Evolutionary conservation across 2,329 filamentous ascomycete species (phyloP).

Genomic region (Paraconiothyrium sp.): DNA sequence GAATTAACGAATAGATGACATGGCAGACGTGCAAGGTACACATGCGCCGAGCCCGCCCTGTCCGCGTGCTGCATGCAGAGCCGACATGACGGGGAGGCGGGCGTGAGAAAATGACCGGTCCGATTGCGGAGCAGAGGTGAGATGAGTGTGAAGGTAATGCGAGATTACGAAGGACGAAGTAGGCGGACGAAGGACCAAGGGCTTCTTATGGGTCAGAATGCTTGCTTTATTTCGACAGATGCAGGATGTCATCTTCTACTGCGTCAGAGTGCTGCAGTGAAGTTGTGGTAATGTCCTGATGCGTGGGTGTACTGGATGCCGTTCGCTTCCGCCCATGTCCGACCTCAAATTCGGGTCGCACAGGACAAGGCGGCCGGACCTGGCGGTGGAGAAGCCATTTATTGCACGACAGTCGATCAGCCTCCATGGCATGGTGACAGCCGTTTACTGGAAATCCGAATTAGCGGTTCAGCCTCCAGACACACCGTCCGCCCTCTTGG

Average conservation of each 20-base stretch:
- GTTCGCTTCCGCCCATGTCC: conserved; percentile 9
- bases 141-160: neutral
- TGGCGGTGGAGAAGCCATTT: neutral
- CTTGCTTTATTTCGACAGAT: conserved; percentile 4
- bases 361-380: neutral
- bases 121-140: conserved; percentile 14
- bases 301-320: neutral
- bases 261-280: neutral
- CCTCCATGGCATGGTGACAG: neutral
- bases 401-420: conserved; percentile 12
- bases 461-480: conserved; percentile 4
- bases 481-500: neutral
- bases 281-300: neutral
- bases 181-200: neutral
- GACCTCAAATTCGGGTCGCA: conserved; percentile 6
- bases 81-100: conserved; percentile 5
- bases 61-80: conserved; percentile 12
- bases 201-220: neutral
- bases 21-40: conserved; percentile 6
- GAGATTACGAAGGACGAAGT: neutral
- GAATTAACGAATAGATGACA: neutral
- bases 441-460: conserved; percentile 12
- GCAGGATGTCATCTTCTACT: neutral
- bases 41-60: neutral
- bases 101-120: neutral